Percentiles rank a stretch among this genome's conserved stretches.
Conservation (phyloP, 179 eudicot genomes). For the Actinidia arguta region DNA sequence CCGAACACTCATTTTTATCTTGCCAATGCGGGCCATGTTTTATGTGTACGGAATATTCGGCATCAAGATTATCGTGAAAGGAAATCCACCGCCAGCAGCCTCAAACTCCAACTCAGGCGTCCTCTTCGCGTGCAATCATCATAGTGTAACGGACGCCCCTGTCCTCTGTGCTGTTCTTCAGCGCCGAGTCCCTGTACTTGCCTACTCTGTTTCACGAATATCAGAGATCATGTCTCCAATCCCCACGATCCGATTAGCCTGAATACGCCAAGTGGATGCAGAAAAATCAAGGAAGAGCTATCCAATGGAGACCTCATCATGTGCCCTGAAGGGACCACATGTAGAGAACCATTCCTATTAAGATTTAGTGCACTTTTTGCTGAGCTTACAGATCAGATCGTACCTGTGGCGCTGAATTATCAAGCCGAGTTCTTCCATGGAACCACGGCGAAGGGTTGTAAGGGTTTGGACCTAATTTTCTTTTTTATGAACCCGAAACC, state of each 20-base stretch:
- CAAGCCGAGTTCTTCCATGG: slow-evolving; percentile 85
- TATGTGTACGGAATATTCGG: slow-evolving; percentile 58
- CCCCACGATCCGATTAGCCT: slow-evolving; percentile 78
- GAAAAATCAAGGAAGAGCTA: slow-evolving; percentile 57
- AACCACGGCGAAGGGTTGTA: slow-evolving; percentile 92
- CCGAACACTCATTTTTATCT: slow-evolving; percentile 51
- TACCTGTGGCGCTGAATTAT: slow-evolving; percentile 94
- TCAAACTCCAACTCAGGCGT: slow-evolving; percentile 50
- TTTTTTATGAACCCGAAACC: slow-evolving; percentile 98
- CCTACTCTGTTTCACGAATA: slow-evolving; percentile 80
- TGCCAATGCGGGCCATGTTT: slow-evolving; percentile 83
- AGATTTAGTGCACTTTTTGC: slow-evolving; percentile 89
- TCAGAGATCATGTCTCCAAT: slow-evolving; percentile 88
- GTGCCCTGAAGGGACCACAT: slow-evolving; percentile 97
- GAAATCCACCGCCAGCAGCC: slow-evolving; percentile 75
- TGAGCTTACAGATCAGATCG: slow-evolving; percentile 85
- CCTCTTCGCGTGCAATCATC: slow-evolving; percentile 88
- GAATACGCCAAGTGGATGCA: slow-evolving; percentile 76
- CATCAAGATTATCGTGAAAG: slow-evolving; percentile 66
- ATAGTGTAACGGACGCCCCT: slow-evolving; percentile 91
- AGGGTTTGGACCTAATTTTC: slow-evolving; percentile 88
- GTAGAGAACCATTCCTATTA: slow-evolving; percentile 86
- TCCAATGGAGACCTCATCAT: slow-evolving; percentile 72
- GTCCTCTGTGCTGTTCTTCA: slow-evolving; percentile 76
- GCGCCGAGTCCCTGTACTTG: slow-evolving; percentile 81